Percentiles rank a stretch among this genome's conserved stretches.
Evolutionary conservation across 2,329 filamentous ascomycete genomes (phyloP).

Genomic region (Dactylonectria macrodidyma): DNA sequence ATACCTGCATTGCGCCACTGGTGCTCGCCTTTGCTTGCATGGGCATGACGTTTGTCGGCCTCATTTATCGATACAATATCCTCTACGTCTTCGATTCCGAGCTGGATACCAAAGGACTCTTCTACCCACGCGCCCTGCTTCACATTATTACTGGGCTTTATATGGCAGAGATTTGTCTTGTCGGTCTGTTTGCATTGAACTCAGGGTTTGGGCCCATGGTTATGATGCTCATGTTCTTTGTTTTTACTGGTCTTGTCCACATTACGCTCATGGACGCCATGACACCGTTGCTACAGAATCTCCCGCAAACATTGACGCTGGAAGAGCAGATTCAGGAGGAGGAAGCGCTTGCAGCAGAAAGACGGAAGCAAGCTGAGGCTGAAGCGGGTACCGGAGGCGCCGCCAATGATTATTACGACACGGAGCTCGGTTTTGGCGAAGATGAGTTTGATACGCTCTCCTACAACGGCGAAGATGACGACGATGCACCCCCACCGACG

Average conservation of each 20-base stretch:
- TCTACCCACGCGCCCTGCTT: conserved; percentile 89
- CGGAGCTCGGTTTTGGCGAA: conserved; percentile 53
- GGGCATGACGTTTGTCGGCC: conserved; percentile 85
- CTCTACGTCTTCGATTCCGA: conserved; percentile 87
- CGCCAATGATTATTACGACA: conserved; percentile 55
- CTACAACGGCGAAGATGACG: conserved; percentile 47
- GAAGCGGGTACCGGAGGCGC: conserved; percentile 41
- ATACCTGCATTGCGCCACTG: conserved; percentile 88
- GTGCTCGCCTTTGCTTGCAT: conserved; percentile 86
- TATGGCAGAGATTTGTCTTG: conserved; percentile 84
- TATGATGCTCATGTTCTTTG: conserved; percentile 81
- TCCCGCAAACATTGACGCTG: conserved; percentile 80
- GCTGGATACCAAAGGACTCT: conserved; percentile 89
- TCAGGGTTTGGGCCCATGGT: conserved; percentile 78
- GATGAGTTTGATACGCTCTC: conserved; percentile 48
- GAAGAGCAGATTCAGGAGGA: conserved; percentile 63
- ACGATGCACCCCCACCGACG: conserved; percentile 41
- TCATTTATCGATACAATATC: conserved; percentile 92
- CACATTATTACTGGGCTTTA: conserved; percentile 90
- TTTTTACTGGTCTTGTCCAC: conserved; percentile 85
- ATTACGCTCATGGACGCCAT: conserved; percentile 81
- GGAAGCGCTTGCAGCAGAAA: conserved; percentile 64
- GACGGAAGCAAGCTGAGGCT: conserved; percentile 42
- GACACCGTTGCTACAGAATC: conserved; percentile 81
- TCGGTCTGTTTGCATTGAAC: conserved; percentile 85